Base-by-base conservation (phyloP, 768 basidiomycete species). In the Tylopilus balloui region DNA sequence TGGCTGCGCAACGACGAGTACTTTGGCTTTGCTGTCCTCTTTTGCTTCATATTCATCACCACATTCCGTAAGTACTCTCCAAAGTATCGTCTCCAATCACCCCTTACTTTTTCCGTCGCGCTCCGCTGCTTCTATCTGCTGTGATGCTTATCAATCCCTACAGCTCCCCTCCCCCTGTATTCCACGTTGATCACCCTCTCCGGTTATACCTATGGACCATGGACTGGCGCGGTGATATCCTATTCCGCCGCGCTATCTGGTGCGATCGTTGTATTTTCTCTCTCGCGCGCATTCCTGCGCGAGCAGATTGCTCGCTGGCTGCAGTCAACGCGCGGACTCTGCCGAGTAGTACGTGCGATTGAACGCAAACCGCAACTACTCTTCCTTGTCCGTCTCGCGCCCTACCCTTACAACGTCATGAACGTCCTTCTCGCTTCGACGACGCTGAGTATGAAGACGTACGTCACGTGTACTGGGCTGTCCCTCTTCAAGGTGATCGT, bases 351-450 rank as follows among this genome's bases (percentile, higher is more conserved):
- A 10, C 78, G 83, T 29, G 92, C 92, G 20, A 86, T 96, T 56
- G 91, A 94, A 71, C 83, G 83, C 67, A 81, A 85, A 44, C 92
- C 92, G 1, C 84, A 84, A 60, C 77, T 96, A 5, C 81, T 96
- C 17, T 92, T 95, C 73, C 80, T 95, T 52, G 89, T 96, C 58
- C 86, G 93, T 42, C 76, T 93, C 47, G 92, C 88, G n/a, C 90
- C 90, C 4, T 91, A 92, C 64, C 89, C 87, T 0, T 91, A 88
- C 73, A 95, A 95, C 71, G 88, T 95, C 61, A 90, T 95, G 83
- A 96, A 95, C 72, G 89, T 87, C 62, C 81, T 96, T 41, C 79
- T 96, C 41, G 92, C 93, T 8, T 88, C 90, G 3, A 83, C 88
- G 27, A 81, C 85, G 6, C 80, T 94, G 57, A 84, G 84, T 5